Base-by-base conservation (phyloP, 305 asterid species). In the Plantago lanceolata region DNA sequence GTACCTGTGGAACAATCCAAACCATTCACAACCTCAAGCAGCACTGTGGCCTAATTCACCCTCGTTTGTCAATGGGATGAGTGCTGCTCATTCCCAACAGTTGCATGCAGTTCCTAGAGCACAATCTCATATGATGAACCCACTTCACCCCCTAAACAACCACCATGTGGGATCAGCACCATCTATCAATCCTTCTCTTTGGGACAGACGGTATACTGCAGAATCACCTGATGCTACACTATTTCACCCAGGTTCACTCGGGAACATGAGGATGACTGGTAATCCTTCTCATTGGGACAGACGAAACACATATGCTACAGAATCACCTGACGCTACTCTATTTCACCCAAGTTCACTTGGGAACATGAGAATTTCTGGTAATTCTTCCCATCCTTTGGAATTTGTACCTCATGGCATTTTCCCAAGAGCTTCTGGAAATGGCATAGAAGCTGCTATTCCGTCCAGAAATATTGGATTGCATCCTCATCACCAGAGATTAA, bases 111-210 rank as follows among this genome's bases (percentile, higher is more conserved):
- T 89, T 71, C 86, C 93, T 49, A 71, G 95, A 76, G 85, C 92
- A 52, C 91, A 94, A 33, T 77, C 88, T 64, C 94, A 85, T 72
- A 71, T 85, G 81, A 58, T 86, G 71, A 85, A 81, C 70, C 58
- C 88, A 35, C 77, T 80, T 69, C 68, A 83, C 52, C 90, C 97
- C 48, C 73, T 87, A 43, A 85, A 78, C 75, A 77, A 82, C 77
- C 98, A 87, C 68, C 98, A 89, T 11, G 96, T 93, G 63, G 96
- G 97, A 48, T 93, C 98, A 18, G 97, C 98, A 8, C 98, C 97
- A 40, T 84, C 98, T 61, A 80, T 83, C 66, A 87, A 89, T 80
- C 91, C 79, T 64, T 81, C 97, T 71, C 75, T 85, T 37, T 90
- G 97, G 99, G 97, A 93, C 56, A 79, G 94, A 63, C 81, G 83